Evolutionary conservation across 768 basidiomycete genomes (phyloP).

Genomic region (Auriscalpium microsporum): DNA sequence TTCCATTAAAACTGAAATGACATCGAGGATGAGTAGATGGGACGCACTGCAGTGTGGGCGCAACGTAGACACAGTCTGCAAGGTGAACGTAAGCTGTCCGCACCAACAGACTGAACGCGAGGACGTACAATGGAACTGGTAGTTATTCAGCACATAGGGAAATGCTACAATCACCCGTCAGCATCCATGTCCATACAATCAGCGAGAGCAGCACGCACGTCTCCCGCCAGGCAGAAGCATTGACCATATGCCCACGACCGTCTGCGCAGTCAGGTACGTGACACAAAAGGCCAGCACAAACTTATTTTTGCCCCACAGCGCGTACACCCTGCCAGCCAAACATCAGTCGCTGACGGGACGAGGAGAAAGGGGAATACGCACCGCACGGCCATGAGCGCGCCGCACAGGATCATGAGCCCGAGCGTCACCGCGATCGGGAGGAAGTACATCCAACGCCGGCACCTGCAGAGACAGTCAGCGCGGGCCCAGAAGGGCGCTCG

Average conservation of each 20-base stretch:
- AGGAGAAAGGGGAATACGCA: background rate
- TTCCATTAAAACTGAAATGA: too few species aligned
- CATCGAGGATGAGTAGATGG: too few species aligned
- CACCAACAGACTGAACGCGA: too few species aligned
- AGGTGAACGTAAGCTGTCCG: too few species aligned
- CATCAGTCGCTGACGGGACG: background rate
- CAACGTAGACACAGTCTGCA: too few species aligned
- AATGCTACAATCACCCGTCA: background rate
- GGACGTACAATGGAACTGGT: slow-evolving; percentile 11
- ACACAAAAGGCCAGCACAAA: slow-evolving; percentile 5
- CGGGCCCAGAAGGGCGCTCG: background rate
- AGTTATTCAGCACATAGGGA: slow-evolving; percentile 11
- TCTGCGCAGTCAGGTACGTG: slow-evolving; percentile 3
- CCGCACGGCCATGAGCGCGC: slow-evolving; percentile 14
- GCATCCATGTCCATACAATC: background rate
- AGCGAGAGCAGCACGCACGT: background rate
- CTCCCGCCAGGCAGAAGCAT: slow-evolving; percentile 4
- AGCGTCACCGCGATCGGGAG: slow-evolving; percentile 11
- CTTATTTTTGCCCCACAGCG: slow-evolving; percentile 10
- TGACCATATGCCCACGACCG: slow-evolving; percentile 9
- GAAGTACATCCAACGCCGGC: slow-evolving; percentile 11
- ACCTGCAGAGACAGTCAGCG: background rate
- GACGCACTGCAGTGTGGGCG: too few species aligned
- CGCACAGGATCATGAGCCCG: slow-evolving; percentile 8
- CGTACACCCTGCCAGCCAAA: slow-evolving; percentile 7